Percentiles rank a stretch among this genome's conserved stretches.
Conservation (phyloP, 2,329 filamentous ascomycete genomes). For the Talaromyces piceae region DNA sequence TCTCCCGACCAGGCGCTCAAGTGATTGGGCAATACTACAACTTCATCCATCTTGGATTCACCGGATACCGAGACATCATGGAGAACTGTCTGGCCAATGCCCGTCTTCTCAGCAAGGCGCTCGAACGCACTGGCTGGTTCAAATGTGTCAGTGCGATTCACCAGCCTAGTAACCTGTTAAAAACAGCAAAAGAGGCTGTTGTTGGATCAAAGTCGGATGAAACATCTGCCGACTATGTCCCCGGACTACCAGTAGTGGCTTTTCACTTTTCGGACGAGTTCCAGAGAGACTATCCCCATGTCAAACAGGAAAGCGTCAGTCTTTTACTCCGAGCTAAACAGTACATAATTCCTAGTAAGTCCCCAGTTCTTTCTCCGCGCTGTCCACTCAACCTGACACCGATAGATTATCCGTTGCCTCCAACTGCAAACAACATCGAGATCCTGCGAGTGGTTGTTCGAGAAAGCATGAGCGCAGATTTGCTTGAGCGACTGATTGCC, state of each 20-base stretch:
- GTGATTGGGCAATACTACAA: constrained; percentile 68
- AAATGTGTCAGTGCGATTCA: constrained; percentile 59
- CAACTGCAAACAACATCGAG: constrained; percentile 53
- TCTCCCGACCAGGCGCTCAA: constrained; percentile 62
- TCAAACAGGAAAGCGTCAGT: constrained; percentile 58
- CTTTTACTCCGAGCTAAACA: constrained; percentile 58
- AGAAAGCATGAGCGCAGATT: constrained; percentile 61
- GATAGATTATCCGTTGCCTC: constrained; percentile 57
- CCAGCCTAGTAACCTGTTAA: constrained; percentile 43
- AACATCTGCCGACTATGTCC: constrained; percentile 54
- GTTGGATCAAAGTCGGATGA: constrained; percentile 35
- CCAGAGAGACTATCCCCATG: constrained; percentile 52
- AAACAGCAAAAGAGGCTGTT: constrained; percentile 34
- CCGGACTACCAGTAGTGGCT: constrained; percentile 61
- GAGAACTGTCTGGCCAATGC: constrained; percentile 61
- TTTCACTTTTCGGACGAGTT: constrained; percentile 58
- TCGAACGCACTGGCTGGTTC: constrained; percentile 62
- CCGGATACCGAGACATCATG: constrained; percentile 56
- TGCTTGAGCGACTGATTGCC: constrained; percentile 55
- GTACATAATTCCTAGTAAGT: constrained; percentile 60
- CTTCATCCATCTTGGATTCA: constrained; percentile 61
- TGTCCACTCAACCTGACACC: background rate
- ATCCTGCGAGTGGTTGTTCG: constrained; percentile 62
- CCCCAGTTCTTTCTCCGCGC: background rate
- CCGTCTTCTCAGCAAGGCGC: constrained; percentile 53